Evolutionary conservation across 805 yeast genomes (phyloP), one percentile per base, ranked within the genome.

Genomic region (Candida golubevii): DNA sequence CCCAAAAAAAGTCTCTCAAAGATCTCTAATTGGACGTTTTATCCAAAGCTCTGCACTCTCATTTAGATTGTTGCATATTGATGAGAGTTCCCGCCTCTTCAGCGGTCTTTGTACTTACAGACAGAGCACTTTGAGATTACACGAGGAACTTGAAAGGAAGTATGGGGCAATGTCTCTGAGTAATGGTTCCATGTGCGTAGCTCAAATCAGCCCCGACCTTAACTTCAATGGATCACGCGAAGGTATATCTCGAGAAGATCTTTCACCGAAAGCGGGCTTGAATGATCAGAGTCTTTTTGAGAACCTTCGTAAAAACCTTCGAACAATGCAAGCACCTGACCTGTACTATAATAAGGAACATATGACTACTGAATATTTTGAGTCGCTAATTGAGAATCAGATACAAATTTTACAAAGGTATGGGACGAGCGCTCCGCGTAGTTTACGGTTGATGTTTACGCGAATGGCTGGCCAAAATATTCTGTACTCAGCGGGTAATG

Each of bases 331-430:
- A 18, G 23, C 4, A 18, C 23, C 23, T 18, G 3, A 18, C 23
- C 23, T 18, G 23, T 5, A 18, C 4, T 18, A 18, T 18, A 18
- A 18, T 18, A 18, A 18, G 23, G 23, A 18, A 18, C 23, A 3
- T 18, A 18, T 29, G 32, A 29, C 32, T 29, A 12, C n/a, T 29
- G n/a, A 10, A 29, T 29, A 47, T 26, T 26, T 47, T n/a, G 67
- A 75, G 8, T 63, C 66, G 11, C 58, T 82, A 41, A 59, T 82
- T 15, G 75, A 77, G 35, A 69, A 73, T 36, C 86, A 82, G 48
- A 75, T 82, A 3, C 65, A 67, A 26, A 60, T 76, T 6, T 56
- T 81, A 18, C 85, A 82, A 51, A 41, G 41, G 13, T 37, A 41
- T 26, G 50, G 50, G 12, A 44, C 47, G 1, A 32, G 39, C 5